These are phyloP conservation scores for Bathelium albidoporum DNA, from an alignment of 495 filamentous ascomycete species.

Conservation along the genomic window DNA sequence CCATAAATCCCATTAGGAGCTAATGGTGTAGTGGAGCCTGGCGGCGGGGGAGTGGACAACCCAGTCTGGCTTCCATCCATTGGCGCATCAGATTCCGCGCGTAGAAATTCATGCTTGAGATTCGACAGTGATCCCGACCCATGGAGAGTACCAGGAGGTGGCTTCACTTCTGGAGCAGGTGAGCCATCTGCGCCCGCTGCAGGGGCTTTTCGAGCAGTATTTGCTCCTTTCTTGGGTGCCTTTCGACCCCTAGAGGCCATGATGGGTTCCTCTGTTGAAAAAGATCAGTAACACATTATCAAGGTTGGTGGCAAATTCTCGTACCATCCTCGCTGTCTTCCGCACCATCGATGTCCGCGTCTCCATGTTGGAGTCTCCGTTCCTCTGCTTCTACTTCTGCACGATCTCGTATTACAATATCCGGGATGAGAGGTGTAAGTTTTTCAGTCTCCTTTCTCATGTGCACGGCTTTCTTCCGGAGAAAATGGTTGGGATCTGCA, in stretches of 20 bases:
- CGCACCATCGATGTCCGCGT: slow-evolving; percentile 61
- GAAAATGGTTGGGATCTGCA: slow-evolving; percentile 70
- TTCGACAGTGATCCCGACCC: slow-evolving; percentile 33
- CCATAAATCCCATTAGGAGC: slow-evolving; percentile 58
- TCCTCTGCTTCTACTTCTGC: slow-evolving; percentile 97
- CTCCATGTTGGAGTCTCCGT: slow-evolving; percentile 57
- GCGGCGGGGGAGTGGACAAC: slow-evolving; percentile 63
- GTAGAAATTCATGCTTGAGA: slow-evolving; percentile 37
- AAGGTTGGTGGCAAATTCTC: slow-evolving; percentile 7
- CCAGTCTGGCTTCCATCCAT: slow-evolving; percentile 70
- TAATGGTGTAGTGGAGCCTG: slow-evolving; percentile 65
- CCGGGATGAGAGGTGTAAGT: slow-evolving; percentile 86
- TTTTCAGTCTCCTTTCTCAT: slow-evolving; percentile 97
- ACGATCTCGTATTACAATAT: slow-evolving; percentile 76
- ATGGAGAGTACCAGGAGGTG: slow-evolving; percentile 39
- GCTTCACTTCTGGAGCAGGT: slow-evolving; percentile 56
- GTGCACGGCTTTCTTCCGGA: slow-evolving; percentile 86
- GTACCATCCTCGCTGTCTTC: slow-evolving; percentile 78
- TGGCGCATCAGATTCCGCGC: slow-evolving; percentile 53
- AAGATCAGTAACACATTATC: slow-evolving; percentile 12
- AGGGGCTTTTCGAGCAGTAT: slow-evolving; percentile 57
- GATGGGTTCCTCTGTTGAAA: slow-evolving; percentile 59
- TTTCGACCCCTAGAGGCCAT: slow-evolving; percentile 93
- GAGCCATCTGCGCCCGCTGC: slow-evolving; percentile 57
- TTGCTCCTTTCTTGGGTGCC: slow-evolving; percentile 72